phyloP scores from a whole-genome alignment of 148 eudicot species.

The Mesembryanthemum crystallinum region DNA sequence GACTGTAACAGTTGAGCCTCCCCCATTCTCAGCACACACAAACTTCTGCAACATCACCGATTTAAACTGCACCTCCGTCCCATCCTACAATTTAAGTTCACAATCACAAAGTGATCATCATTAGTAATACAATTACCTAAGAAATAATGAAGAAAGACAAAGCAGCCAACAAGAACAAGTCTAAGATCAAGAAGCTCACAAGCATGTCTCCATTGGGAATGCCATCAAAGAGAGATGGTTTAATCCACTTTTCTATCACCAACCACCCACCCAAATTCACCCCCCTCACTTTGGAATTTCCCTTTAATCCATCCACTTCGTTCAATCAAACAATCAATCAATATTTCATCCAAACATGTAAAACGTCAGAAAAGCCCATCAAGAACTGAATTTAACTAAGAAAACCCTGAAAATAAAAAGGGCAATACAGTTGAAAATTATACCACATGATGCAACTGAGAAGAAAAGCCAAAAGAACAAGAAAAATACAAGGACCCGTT shows the following conservation, averaged over 20 bases:
- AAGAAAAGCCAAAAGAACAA: conserved; percentile 48
- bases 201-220: conserved; percentile 73
- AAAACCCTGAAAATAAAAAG: not conserved
- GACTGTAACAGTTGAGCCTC: conserved; percentile 52
- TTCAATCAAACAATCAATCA: not conserved
- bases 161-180: not conserved
- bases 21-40: conserved; percentile 68
- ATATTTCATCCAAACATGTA: not conserved
- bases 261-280: conserved; percentile 94
- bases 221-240: conserved; percentile 71
- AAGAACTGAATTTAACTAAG: not conserved
- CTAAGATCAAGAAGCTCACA: conserved; percentile 36
- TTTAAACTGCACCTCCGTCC: conserved; percentile 67
- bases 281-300: conserved; percentile 71
- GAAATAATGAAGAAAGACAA: not conserved
- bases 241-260: conserved; percentile 85
- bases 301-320: conserved; percentile 63
- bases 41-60: conserved; percentile 64
- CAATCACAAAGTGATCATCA: not conserved
- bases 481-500: conserved; percentile 42
- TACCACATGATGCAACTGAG: conserved; percentile 56
- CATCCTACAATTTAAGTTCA: conserved; percentile 54
- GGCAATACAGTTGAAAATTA: conserved; percentile 2
- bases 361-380: conserved; percentile 10
- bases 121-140: not conserved